These are phyloP conservation scores for Cymodocea nodosa DNA, from an alignment of 116 monocot species.

Conservation along the genomic window DNA sequence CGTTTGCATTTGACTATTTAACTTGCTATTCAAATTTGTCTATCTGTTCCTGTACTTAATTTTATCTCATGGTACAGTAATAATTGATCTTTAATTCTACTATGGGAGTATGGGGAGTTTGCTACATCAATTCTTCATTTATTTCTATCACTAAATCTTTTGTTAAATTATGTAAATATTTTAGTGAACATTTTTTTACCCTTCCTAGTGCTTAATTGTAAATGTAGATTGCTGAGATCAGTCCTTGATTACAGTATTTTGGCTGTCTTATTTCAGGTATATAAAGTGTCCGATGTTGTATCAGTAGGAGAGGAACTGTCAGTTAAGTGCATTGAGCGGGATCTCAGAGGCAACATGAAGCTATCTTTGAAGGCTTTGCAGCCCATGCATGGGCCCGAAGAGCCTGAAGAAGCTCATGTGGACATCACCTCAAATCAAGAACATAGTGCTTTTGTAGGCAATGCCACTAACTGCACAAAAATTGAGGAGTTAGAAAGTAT, in stretches of 20 bases:
- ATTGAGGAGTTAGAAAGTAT: not conserved
- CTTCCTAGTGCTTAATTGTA: not conserved
- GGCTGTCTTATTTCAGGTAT: constrained; percentile 29
- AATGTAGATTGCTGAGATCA: not conserved
- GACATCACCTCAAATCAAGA: constrained; percentile 11
- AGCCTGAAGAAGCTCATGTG: constrained; percentile 10
- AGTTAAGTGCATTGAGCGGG: constrained; percentile 81
- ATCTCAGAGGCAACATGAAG: constrained; percentile 87
- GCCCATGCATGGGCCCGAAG: constrained; percentile 16
- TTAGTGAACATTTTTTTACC: not conserved
- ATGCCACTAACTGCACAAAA: constrained; percentile 7
- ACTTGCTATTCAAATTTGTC: not conserved
- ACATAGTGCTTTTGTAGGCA: constrained; percentile 14
- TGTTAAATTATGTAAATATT: too few relatives aligned
- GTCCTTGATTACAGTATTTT: not conserved
- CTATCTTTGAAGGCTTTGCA: constrained; percentile 75
- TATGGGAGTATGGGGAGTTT: too few relatives aligned
- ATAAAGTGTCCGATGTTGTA: constrained; percentile 74
- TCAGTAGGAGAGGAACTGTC: constrained; percentile 77
- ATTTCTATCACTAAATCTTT: too few relatives aligned
- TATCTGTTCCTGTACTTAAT: too few relatives aligned
- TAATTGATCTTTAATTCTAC: too few relatives aligned
- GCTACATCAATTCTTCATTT: too few relatives aligned
- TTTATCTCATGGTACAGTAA: too few relatives aligned
- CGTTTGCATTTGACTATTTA: not conserved